Base-by-base conservation (phyloP, 495 filamentous ascomycete genomes). In the Trichoderma erinaceum region DNA sequence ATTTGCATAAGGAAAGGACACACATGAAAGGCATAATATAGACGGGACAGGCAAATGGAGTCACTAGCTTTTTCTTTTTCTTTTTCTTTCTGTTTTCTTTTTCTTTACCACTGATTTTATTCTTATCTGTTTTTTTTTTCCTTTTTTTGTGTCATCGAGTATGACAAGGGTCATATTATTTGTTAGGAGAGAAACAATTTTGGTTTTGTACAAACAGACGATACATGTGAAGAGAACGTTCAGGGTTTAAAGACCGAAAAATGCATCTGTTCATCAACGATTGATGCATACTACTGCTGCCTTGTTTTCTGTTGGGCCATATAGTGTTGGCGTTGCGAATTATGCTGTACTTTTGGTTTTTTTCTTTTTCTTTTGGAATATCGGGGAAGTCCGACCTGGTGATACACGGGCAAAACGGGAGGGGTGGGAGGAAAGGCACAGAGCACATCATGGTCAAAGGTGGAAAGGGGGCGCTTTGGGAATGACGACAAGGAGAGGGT, bases 1-100 rank as follows among this genome's bases (percentile, higher is more conserved):
- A 48, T 67, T 38, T 56, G 48, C 63, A 61, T 32, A 61, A 44
- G 46, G 46, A 52, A 23, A 52, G 48, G 50, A n/a, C 48, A 67
- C 43, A 56, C 27, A 41, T 41, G 41, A 65, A 65, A 41, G 35
- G 63, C 63, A 44, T 44, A 44, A 65, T 29, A 43, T 65, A 65
- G 63, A 65, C 63, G 21, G 63, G 63, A 41, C 32, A 23, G 63
- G 63, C 32, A 21, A 65, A 44, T 35, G 63, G 41, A 65, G 16
- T 43, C 63, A 65, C 21, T 65, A 18, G 32, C 16, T 32, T 65
- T 65, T 13, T 21, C 15, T 43, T 41, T 25, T 41, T 65, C 23
- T 44, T 65, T 41, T 23, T 41, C 12, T 18, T 38, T 32, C n/a
- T 64, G 41, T 23, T 64, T 32, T 65, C 15, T 65, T 65, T 65